Base-by-base conservation (phyloP, 1,284 basidiomycete genomes). In the Sporisorium reilianum region DNA sequence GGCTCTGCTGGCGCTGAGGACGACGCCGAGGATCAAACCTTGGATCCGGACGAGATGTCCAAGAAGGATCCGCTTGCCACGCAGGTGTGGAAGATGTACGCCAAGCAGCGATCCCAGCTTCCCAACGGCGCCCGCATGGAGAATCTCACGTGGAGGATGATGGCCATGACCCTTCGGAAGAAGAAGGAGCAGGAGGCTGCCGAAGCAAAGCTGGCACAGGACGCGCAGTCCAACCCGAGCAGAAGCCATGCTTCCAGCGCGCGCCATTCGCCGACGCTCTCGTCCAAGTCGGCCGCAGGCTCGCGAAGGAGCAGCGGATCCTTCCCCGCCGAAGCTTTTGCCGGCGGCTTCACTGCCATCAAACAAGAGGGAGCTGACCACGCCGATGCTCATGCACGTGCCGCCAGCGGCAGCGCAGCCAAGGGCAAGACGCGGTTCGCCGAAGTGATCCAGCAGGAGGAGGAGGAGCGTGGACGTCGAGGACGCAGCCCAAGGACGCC, bases 61-160 rank as follows among this genome's bases (percentile, higher is more conserved):
- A 85, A 86, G 73, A 87, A 94, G 62, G 95, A 97, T 85, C 95
- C 95, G 2, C 88, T 97, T 11, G 94, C 94, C 1, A 92, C 95
- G 1, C 94, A 97, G 86, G 92, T 98, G 16, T 98, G 96, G 96
- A 94, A 91, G 86, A 93, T 97, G 89, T 98, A 95, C 83, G 91
- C 94, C 40, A 90, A 92, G 69, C 93, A 92, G 40, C 94, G 94
- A 85, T 92, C 91, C 22, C 89, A 89, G 55, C 86, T 97, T 48
- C 94, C 95, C 40, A 93, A 97, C 84, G 93, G 93, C 0, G 93
- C 95, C 84, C 88, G 95, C 75, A 95, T 98, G 94, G 96, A 98
- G 87, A 97, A 97, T 83, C 85, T 97, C 55, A 97, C 95, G 0
- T 97, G 96, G 96, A 87, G 97, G 69, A 93, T 98, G 93, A 97